Base-by-base conservation (phyloP, 768 basidiomycete species). In the Artomyces pyxidatus region DNA sequence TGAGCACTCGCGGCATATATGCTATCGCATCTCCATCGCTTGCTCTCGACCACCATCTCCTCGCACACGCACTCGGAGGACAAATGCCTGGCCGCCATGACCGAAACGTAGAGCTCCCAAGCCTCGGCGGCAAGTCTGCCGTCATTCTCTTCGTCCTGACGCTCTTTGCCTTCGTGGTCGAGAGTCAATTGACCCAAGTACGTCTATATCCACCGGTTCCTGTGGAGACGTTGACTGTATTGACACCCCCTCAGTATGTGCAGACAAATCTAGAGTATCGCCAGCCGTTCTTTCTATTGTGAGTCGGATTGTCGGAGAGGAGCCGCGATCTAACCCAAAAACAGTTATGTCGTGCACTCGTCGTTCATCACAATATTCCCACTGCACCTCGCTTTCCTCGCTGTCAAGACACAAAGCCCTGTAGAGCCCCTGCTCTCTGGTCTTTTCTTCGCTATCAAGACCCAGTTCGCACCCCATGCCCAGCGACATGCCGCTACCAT, bases 251-350 rank as follows among this genome's bases (percentile, higher is more conserved):
- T 8, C 32, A 92, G 88, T 84, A 91, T 67, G 80, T 95, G 12
- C 88, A 92, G 64, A 80, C 80, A 1, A 75, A 73, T 1, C 68
- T 90, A 26, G 78, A 72, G 28, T 99, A 88, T 68, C 74, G 81
- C 45, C 88, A 96, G 51, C 89, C 95, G 0, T 95, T 82, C 73
- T 85, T 97, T 59, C 71, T 90, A 53, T 89, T 93, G 89, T 89
- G 58, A 53, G 86, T 62, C 8, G 38, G 8, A 7, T 9, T 25
- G 0, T 25, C 28, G n/a, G 19, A 19, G 9, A n/a, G 26, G 12
- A 42, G 4, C 9, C 42, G 48, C 37, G 43, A 49, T 7, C 35
- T 19, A 38, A 4, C 37, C 23, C 26, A 12, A 11, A n/a, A 28
- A 14, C 59, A 93, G 91, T 65, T 96, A 87, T 65, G 63, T 92